Percentiles rank a stretch among this genome's conserved stretches.
Evolutionary conservation across 352 stramenopile genomes (phyloP).

Genomic region (Globisporangium iwayamae): DNA sequence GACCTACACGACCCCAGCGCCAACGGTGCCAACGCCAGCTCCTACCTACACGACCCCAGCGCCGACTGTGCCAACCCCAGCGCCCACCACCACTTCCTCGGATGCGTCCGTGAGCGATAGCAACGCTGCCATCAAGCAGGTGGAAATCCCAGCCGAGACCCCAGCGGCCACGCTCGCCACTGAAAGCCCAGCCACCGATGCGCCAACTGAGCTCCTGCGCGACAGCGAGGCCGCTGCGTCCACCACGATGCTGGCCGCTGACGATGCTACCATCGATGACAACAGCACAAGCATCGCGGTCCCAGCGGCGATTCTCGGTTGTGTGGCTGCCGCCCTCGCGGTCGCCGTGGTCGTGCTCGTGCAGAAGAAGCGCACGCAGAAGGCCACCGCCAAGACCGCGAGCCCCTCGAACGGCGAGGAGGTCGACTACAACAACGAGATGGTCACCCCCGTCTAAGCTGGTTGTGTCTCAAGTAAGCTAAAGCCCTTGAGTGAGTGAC

Average conservation of each 20-base stretch:
- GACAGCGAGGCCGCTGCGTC: conserved; percentile 9
- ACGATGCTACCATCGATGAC: not conserved
- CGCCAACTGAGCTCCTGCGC: conserved; percentile 2
- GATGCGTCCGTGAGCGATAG: not conserved
- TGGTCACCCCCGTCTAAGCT: conserved; percentile 18
- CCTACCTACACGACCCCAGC: conserved; percentile 2
- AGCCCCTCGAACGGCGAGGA: conserved; percentile 6
- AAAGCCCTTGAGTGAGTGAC: not conserved
- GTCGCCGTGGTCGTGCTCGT: conserved; percentile 14
- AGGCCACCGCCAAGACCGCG: not conserved
- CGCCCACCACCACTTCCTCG: not conserved
- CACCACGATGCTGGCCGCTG: conserved; percentile 1
- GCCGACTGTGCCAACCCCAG: not conserved
- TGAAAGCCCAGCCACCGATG: conserved; percentile 5
- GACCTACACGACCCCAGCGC: conserved; percentile 9
- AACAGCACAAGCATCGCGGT: conserved; percentile 6
- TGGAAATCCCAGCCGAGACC: conserved; percentile 9
- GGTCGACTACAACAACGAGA: conserved; percentile 22
- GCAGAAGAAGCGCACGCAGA: conserved; percentile 15
- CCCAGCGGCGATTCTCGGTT: conserved; percentile 12
- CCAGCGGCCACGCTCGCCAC: conserved; percentile 7
- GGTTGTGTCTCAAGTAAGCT: not conserved
- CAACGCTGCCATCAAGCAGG: conserved; percentile 19
- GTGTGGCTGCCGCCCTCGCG: conserved; percentile 15
- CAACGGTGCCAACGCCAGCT: conserved; percentile 13